Evolutionary conservation across 345 rosid species (phyloP).

Genomic region (Corchorus olitorius): DNA sequence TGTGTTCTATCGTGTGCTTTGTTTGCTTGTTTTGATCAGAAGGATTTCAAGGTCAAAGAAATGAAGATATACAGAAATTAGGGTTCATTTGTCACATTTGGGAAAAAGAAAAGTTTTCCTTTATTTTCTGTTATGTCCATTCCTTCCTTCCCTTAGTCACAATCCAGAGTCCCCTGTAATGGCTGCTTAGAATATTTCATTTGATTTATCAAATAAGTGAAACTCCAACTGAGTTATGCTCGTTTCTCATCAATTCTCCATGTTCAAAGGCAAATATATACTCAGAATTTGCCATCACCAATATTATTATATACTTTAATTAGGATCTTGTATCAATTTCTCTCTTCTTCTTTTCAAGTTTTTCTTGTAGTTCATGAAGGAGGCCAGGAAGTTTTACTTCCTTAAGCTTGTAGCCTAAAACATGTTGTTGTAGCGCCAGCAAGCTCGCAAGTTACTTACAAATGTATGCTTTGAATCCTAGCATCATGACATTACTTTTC

Average conservation of each 20-base stretch:
- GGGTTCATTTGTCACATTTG: background rate
- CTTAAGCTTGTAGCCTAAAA: background rate
- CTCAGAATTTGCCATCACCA: background rate
- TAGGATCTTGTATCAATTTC: too few relatives aligned
- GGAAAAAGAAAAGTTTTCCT: background rate
- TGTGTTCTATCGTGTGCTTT: conserved; percentile 75
- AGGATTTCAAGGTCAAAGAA: conserved; percentile 79
- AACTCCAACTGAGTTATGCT: background rate
- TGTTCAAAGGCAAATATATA: background rate
- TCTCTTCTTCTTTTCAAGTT: background rate
- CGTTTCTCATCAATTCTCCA: background rate
- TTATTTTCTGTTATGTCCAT: background rate
- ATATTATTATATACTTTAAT: background rate
- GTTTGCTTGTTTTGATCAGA: conserved; percentile 68
- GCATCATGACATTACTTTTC: background rate
- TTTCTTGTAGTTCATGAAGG: background rate
- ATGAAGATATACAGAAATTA: conserved; percentile 22
- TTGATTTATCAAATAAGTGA: conserved; percentile 12
- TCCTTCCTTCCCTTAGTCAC: background rate
- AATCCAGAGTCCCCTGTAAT: conserved; percentile 7
- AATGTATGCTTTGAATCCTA: conserved; percentile 5
- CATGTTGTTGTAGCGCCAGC: background rate
- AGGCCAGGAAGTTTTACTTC: background rate
- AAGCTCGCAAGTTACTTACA: background rate
- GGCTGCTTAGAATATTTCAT: background rate